Base-by-base conservation (phyloP, 306 rosid genomes). In the Herpetospermum pedunculosum region DNA sequence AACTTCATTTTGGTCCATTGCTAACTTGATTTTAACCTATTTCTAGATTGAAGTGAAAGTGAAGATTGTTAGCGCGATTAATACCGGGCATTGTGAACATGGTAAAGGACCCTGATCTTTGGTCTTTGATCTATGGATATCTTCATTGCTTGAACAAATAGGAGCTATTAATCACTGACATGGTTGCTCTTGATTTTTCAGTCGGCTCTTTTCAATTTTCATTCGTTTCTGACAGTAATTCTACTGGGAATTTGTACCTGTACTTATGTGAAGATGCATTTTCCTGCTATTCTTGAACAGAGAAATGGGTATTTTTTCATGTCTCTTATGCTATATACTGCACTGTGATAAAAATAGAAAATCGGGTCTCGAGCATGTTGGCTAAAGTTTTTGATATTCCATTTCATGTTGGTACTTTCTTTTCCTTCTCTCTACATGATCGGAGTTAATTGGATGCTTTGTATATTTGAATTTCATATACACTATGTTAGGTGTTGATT, bases 171-270 rank as follows among this genome's bases (percentile, higher is more conserved):
- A 70, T 28, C 54, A 15, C 74, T 70, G 15, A 70, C 43, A 70
- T 29, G 74, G 38, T 47, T 34, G 47, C 5, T 52, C 1, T 72
- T 72, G 18, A 46, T 62, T 46, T 50, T 82, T 26, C 84, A 90
- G 96, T 90, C 96, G 52, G 96, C 96, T 63, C 88, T 90, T 54
- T 90, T 90, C 83, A 90, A 90, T 78, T 90, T 90, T 81, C 88
- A 88, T 81, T 90, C 96, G 28, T 90, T 90, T 80, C 77, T 90
- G 81, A 88, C 89, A 81, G 96, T 90, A 78, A 92, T 90, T 75
- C 86, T 90, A 23, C 70, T 88, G 72, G 91, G 84, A 81, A 88
- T 90, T 70, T 90, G 96, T 76, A 80, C 96, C 73, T 86, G 93
- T 83, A 85, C 96, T 26, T 90, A 83, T 79, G 78, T 90, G 85